Percentiles rank a stretch among this genome's conserved stretches.
Conservation (phyloP, 2,329 filamentous ascomycete species). For the Aureobasidium lini region DNA sequence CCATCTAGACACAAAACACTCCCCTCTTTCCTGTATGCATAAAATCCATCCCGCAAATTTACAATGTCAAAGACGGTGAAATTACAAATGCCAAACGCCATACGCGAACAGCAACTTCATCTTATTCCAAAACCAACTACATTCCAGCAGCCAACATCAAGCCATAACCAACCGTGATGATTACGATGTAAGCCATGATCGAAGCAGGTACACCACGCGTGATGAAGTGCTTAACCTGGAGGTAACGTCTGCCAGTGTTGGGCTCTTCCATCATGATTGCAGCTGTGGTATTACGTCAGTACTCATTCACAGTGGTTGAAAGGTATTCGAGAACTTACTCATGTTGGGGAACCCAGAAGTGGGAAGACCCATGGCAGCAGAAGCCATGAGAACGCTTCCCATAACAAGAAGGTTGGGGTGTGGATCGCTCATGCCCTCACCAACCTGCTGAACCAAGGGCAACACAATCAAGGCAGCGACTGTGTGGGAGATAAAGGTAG, state of each 20-base stretch:
- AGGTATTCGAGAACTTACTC: conserved; percentile 61
- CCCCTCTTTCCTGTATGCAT: neutral
- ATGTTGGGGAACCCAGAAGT: conserved; percentile 98
- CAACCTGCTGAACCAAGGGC: conserved; percentile 81
- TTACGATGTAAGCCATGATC: conserved; percentile 69
- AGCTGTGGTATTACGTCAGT: conserved; percentile 45
- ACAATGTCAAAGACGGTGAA: neutral
- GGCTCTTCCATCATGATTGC: conserved; percentile 99
- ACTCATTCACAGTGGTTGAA: neutral
- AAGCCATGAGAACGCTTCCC: conserved; percentile 92
- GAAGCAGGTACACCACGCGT: conserved; percentile 86
- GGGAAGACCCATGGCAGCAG: conserved; percentile 92
- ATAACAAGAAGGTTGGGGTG: conserved; percentile 94
- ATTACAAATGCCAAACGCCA: neutral
- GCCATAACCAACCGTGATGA: conserved; percentile 84
- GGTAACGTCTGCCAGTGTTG: conserved; percentile 80
- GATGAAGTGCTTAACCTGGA: conserved; percentile 89
- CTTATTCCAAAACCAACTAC: neutral
- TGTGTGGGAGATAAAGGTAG: conserved; percentile 96
- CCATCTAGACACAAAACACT: conserved; percentile 5
- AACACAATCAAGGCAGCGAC: conserved; percentile 93
- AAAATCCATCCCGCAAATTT: neutral
- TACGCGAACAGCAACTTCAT: neutral
- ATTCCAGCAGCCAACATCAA: conserved; percentile 68
- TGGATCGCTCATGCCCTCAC: conserved; percentile 74